Evolutionary conservation across 805 yeast genomes (phyloP).

Genomic region (Zygosaccharomyces lentus): DNA sequence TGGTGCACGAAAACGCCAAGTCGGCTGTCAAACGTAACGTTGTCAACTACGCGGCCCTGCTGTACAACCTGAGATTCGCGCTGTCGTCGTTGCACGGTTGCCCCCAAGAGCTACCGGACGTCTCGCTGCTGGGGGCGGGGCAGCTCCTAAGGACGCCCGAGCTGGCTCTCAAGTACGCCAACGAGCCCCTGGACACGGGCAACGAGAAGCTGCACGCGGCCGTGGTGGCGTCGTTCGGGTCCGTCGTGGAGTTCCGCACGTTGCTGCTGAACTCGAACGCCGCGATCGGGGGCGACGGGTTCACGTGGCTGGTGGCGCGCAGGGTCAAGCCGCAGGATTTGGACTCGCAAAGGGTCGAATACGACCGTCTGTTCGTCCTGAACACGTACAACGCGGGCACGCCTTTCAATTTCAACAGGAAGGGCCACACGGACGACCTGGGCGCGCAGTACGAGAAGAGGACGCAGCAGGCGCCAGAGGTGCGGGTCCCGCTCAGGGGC

Average conservation of each 20-base stretch:
- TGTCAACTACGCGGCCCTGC: slow-evolving; percentile 39
- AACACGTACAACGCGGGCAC: slow-evolving; percentile 90
- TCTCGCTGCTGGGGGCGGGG: slow-evolving; percentile 20
- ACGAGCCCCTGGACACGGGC: slow-evolving; percentile 34
- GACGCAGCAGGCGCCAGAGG: slow-evolving; percentile 15
- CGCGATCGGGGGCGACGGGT: slow-evolving; percentile 82
- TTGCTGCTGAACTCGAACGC: slow-evolving; percentile 64
- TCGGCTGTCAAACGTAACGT: slow-evolving; percentile 32
- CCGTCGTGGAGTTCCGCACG: slow-evolving; percentile 68
- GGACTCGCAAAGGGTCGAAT: slow-evolving; percentile 24
- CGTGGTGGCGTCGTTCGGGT: slow-evolving; percentile 64
- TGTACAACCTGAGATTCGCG: slow-evolving; percentile 39
- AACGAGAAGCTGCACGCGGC: slow-evolving; percentile 41
- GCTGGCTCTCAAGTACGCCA: slow-evolving; percentile 25
- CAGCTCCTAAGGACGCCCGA: slow-evolving; percentile 47
- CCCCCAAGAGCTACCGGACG: slow-evolving; percentile 14
- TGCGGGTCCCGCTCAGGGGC: slow-evolving; percentile 11
- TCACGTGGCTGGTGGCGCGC: slow-evolving; percentile 79
- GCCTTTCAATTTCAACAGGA: slow-evolving; percentile 62
- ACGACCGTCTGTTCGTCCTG: slow-evolving; percentile 55
- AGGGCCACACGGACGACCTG: slow-evolving; percentile 36
- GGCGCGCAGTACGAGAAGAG: slow-evolving; percentile 23
- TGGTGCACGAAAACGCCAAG: slow-evolving; percentile 30
- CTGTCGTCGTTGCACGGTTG: slow-evolving; percentile 34
- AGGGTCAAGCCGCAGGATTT: slow-evolving; percentile 16